Conservation (phyloP, 2,329 filamentous ascomycete species). For the Huntiella omanensis region DNA sequence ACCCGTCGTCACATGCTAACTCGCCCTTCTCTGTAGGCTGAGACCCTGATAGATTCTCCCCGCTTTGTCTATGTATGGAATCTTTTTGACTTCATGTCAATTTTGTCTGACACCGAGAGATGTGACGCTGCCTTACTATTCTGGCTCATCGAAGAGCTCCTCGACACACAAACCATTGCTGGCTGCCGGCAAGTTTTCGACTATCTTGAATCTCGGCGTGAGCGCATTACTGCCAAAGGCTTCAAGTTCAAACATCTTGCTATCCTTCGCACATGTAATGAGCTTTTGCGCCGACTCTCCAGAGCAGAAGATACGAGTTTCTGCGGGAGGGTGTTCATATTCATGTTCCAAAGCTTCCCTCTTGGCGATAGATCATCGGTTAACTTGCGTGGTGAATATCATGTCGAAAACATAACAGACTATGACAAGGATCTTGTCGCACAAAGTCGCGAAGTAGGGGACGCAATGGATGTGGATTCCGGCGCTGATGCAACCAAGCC, state of each 20-base stretch:
- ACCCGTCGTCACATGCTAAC: neutral
- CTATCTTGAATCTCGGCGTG: constrained; percentile 81
- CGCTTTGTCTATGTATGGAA: constrained; percentile 81
- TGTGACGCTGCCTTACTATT: constrained; percentile 67
- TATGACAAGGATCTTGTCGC: constrained; percentile 41
- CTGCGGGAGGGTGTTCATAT: constrained; percentile 93
- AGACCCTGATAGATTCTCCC: constrained; percentile 56
- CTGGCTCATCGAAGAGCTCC: constrained; percentile 80
- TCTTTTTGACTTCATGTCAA: constrained; percentile 74
- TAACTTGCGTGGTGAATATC: constrained; percentile 88
- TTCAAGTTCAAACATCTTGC: constrained; percentile 72
- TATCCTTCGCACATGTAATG: constrained; percentile 87
- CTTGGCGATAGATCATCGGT: constrained; percentile 94
- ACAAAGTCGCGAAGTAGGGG: constrained; percentile 18
- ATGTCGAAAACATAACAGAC: constrained; percentile 80
- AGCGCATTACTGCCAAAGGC: constrained; percentile 64
- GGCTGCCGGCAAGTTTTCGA: constrained; percentile 86
- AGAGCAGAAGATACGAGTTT: constrained; percentile 93
- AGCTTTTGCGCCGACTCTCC: constrained; percentile 81
- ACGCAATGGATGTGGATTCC: constrained; percentile 47
- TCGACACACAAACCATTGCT: constrained; percentile 88
- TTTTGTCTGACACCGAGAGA: constrained; percentile 65
- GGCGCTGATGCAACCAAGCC: constrained; percentile 23
- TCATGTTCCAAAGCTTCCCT: constrained; percentile 94
- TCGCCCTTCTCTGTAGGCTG: constrained; percentile 31